phyloP scores from a whole-genome alignment of 2,329 filamentous ascomycete genomes.

The Trichoderma asperellum region DNA sequence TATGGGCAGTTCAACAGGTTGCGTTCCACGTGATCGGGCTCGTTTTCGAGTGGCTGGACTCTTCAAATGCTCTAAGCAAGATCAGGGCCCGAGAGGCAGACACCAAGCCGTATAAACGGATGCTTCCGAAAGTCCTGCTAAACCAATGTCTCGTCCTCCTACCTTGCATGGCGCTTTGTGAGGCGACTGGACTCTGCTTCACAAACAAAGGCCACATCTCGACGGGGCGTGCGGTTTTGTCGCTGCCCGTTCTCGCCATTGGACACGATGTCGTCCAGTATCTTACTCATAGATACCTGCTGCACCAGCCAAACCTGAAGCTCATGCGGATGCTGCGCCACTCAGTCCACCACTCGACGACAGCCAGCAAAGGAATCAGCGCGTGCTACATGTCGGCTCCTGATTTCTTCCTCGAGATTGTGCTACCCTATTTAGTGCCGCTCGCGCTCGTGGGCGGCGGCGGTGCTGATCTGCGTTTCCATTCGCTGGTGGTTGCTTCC shows the following conservation, averaged over 20 bases:
- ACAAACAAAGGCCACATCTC: not conserved
- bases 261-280: not conserved
- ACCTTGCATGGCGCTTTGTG: not conserved
- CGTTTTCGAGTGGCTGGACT: not conserved
- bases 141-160: not conserved
- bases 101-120: not conserved
- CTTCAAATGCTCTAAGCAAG: not conserved
- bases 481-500: not conserved
- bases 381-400: not conserved
- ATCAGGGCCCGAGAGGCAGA: not conserved
- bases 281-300: not conserved
- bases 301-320: not conserved
- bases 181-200: not conserved
- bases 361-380: not conserved
- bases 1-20: not conserved
- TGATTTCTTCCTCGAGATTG: not conserved
- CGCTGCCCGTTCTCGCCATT: not conserved
- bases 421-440: not conserved
- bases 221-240: not conserved
- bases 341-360: not conserved
- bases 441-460: not conserved
- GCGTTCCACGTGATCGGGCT: not conserved
- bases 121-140: not conserved
- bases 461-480: not conserved
- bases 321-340: not conserved